Conservation (phyloP, 23 red algal species). For the Agarophyton chilense region DNA sequence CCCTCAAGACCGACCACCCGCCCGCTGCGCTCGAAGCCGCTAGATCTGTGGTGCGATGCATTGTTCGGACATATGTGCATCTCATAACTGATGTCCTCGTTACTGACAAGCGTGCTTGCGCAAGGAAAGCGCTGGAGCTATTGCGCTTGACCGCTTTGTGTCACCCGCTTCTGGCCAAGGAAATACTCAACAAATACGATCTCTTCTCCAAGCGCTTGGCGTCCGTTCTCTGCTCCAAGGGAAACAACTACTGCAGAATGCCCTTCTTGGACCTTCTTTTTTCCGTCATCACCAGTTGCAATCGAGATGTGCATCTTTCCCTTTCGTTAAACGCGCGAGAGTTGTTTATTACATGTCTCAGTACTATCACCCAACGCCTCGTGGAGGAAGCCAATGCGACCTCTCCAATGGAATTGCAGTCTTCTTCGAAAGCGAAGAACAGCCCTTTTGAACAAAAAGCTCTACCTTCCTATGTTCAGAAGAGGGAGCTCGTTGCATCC, state of each 20-base stretch:
- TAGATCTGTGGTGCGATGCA: conserved; percentile 22
- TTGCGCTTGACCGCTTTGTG: conserved; percentile 15
- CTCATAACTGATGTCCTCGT: conserved; percentile 34
- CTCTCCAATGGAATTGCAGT: not conserved
- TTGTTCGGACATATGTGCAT: not conserved
- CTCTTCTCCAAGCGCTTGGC: conserved; percentile 17
- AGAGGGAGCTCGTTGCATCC: conserved; percentile 26
- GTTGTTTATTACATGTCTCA: conserved; percentile 22
- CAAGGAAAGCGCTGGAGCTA: conserved; percentile 40
- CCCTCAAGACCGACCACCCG: conserved; percentile 1
- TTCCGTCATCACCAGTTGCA: conserved; percentile 2
- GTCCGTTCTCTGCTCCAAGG: conserved; percentile 5
- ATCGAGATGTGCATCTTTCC: conserved; percentile 10
- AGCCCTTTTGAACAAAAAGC: not conserved
- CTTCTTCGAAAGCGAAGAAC: not conserved
- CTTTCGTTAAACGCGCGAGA: conserved; percentile 15
- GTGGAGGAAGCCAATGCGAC: not conserved
- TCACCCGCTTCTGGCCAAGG: conserved; percentile 51
- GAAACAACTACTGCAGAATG: conserved; percentile 43
- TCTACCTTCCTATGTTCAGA: conserved; percentile 36
- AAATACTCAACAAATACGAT: conserved; percentile 36
- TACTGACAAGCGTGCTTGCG: conserved; percentile 1
- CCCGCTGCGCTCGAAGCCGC: not conserved
- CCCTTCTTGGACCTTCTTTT: conserved; percentile 42
- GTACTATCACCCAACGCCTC: conserved; percentile 15